Evolutionary conservation across 1,139 yeast species (phyloP).

Genomic region (Hemisphaericaspora xylofermentans): DNA sequence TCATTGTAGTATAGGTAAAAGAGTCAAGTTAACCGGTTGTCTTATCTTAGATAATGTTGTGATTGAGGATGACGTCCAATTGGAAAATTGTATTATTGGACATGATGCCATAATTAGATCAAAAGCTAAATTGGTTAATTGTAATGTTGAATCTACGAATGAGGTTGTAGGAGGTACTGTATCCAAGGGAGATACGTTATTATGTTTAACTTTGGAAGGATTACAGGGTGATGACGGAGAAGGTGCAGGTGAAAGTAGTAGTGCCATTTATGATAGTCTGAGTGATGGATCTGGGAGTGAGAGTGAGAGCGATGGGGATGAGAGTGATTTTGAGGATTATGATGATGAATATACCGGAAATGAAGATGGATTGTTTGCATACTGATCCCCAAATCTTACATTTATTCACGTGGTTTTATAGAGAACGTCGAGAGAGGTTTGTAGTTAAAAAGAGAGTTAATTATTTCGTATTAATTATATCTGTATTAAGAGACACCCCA

Average conservation of each 20-base stretch:
- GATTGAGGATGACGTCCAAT: conserved; percentile 77
- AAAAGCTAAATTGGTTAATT: conserved; percentile 65
- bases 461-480: no score
- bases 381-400: conserved; percentile 16
- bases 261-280: conserved; percentile 18
- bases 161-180: conserved; percentile 60
- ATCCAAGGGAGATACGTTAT: conserved; percentile 81
- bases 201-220: conserved; percentile 61
- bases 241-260: conserved; percentile 4
- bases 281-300: conserved; percentile 19
- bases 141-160: conserved; percentile 82
- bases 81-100: conserved; percentile 92
- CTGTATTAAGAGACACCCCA: no score
- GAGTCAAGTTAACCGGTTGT: conserved; percentile 87
- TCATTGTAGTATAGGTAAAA: conserved; percentile 76
- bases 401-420: no score
- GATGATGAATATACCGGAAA: conserved; percentile 50
- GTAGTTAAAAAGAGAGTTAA: no score
- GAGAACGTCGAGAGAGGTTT: no score
- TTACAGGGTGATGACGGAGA: conserved; percentile 32
- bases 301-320: conserved; percentile 34
- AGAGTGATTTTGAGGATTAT: conserved; percentile 35
- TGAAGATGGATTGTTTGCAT: conserved; percentile 45
- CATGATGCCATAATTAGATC: conserved; percentile 56
- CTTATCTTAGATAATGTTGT: conserved; percentile 69